These are phyloP conservation scores for Pholiota microspora DNA, from an alignment of 768 basidiomycete genomes.

Conservation along the genomic window DNA sequence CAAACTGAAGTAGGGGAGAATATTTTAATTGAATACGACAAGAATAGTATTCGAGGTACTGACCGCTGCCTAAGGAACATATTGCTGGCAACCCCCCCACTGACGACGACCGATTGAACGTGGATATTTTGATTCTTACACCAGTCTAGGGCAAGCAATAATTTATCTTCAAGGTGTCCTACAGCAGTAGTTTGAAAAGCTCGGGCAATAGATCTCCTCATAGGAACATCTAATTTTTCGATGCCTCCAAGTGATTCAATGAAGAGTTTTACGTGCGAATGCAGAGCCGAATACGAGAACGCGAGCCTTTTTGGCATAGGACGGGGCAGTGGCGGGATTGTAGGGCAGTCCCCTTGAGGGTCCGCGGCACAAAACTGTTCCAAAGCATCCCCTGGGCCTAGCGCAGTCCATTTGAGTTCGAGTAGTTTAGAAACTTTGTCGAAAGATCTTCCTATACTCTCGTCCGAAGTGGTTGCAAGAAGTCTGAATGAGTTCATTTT, in stretches of 20 bases:
- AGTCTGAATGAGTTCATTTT: slow-evolving; percentile 59
- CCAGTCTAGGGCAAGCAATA: slow-evolving; percentile 49
- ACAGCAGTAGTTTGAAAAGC: slow-evolving; percentile 75
- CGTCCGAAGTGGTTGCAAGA: slow-evolving; percentile 73
- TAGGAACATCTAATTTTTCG: slow-evolving; percentile 33
- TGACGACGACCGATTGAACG: slow-evolving; percentile 69
- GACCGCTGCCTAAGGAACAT: slow-evolving; percentile 63
- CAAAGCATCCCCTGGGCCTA: slow-evolving; percentile 78
- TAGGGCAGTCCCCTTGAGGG: slow-evolving; percentile 23
- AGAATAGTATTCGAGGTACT: slow-evolving; percentile 12
- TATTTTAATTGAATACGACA: background rate
- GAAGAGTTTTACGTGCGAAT: slow-evolving; percentile 64
- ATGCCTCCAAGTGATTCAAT: slow-evolving; percentile 44
- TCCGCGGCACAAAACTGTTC: slow-evolving; percentile 61
- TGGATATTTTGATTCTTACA: slow-evolving; percentile 40
- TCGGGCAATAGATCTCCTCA: slow-evolving; percentile 53
- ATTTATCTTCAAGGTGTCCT: slow-evolving; percentile 73
- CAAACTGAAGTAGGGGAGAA: slow-evolving; percentile 23
- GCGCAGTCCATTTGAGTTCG: slow-evolving; percentile 55
- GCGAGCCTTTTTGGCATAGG: slow-evolving; percentile 53
- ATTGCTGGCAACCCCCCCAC: slow-evolving; percentile 95
- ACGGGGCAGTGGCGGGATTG: slow-evolving; percentile 39
- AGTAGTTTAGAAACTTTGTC: slow-evolving; percentile 82
- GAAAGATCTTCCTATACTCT: slow-evolving; percentile 74
- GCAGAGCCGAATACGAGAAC: slow-evolving; percentile 82